These are phyloP conservation scores for Solanum dulcamara DNA, from an alignment of 257 asterid species.

Conservation along the genomic window DNA sequence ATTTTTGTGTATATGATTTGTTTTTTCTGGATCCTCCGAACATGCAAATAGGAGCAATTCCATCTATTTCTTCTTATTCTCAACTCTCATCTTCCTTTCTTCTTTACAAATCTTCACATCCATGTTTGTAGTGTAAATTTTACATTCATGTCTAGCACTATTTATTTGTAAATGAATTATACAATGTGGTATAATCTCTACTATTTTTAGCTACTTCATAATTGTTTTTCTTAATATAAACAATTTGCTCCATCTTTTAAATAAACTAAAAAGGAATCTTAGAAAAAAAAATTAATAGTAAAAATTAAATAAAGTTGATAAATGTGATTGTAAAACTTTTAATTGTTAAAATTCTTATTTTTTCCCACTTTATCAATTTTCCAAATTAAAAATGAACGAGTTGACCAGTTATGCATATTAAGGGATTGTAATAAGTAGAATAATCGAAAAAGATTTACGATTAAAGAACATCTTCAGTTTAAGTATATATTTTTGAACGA, in stretches of 20 bases:
- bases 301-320: too few relatives aligned
- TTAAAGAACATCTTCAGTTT: too few relatives aligned
- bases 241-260: not conserved
- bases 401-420: not conserved
- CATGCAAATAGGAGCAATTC: not conserved
- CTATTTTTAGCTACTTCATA: not conserved
- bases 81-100: too few relatives aligned
- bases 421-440: not conserved
- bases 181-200: not conserved
- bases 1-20: not conserved
- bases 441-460: too few relatives aligned
- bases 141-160: not conserved
- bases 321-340: not conserved
- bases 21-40: not conserved
- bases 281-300: too few relatives aligned
- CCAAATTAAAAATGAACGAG: not conserved
- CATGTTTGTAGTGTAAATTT: not conserved
- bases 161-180: not conserved
- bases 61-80: too few relatives aligned
- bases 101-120: not conserved
- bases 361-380: not conserved
- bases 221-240: not conserved
- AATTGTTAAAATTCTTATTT: not conserved
- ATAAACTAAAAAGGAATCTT: too few relatives aligned
- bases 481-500: too few relatives aligned